Evolutionary conservation across 2,329 filamentous ascomycete genomes (phyloP).

Genomic region (Phaeosphaeriaceae sp.): DNA sequence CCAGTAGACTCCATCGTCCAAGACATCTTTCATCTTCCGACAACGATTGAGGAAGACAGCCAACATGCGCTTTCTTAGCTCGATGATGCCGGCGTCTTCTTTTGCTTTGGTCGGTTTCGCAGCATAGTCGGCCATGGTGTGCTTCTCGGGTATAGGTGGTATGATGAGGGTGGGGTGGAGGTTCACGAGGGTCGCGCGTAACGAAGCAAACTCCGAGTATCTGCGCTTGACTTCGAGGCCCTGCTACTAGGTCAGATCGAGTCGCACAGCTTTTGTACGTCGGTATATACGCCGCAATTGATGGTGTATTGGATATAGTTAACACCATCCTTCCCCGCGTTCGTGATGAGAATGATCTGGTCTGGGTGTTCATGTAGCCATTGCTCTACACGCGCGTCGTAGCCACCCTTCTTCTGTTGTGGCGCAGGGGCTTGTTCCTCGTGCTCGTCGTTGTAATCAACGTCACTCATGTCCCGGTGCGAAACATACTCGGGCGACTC

Average conservation of each 20-base stretch:
- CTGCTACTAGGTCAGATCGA: constrained; percentile 55
- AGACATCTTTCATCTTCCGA: constrained; percentile 87
- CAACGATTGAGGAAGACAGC: constrained; percentile 95
- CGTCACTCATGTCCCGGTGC: constrained; percentile 64
- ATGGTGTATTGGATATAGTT: constrained; percentile 98
- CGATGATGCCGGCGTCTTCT: constrained; percentile 96
- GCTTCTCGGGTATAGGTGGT: constrained; percentile 97
- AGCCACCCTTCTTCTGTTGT: constrained; percentile 78
- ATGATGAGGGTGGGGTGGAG: constrained; percentile 95
- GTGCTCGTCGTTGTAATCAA: constrained; percentile 61
- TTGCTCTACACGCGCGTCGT: constrained; percentile 95
- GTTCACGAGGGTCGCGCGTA: constrained; percentile 85
- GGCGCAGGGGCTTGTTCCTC: constrained; percentile 54
- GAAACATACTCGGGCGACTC: constrained; percentile 66
- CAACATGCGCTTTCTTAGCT: constrained; percentile 94
- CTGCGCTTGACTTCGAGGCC: constrained; percentile 93
- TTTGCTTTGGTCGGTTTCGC: constrained; percentile 98
- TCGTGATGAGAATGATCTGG: constrained; percentile 87
- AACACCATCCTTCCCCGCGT: constrained; percentile 92
- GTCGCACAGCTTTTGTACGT: constrained; percentile 1
- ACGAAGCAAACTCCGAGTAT: constrained; percentile 95
- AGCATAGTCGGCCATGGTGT: constrained; percentile 98
- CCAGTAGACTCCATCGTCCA: constrained; percentile 96
- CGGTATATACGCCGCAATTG: constrained; percentile 76
- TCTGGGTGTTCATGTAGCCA: constrained; percentile 95